These are phyloP conservation scores for Penicillium janthinellum DNA, from an alignment of 2,329 filamentous ascomycete genomes.

Conservation along the genomic window DNA sequence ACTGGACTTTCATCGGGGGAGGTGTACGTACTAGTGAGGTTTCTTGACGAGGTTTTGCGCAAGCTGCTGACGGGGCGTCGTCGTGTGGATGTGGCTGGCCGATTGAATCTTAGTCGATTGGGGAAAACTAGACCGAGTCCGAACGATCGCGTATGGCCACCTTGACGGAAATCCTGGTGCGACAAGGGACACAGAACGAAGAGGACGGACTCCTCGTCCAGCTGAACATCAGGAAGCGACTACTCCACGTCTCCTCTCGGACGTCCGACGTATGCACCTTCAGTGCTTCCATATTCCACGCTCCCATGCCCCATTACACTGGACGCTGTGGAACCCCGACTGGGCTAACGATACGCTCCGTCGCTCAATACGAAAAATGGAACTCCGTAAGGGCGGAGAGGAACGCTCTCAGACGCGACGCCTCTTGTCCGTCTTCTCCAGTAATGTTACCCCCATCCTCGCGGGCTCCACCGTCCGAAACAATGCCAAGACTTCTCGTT, in stretches of 20 bases:
- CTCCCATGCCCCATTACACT: not conserved
- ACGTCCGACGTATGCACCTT: not conserved
- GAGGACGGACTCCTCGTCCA: not conserved
- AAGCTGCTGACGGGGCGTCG: constrained; percentile 1
- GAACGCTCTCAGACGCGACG: constrained; percentile 4
- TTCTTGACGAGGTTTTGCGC: not conserved
- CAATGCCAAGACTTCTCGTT: constrained; percentile 26
- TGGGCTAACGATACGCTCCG: constrained; percentile 15
- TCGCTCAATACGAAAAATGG: constrained; percentile 16
- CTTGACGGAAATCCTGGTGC: not conserved
- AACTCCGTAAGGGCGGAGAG: constrained; percentile 1
- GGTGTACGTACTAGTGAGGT: not conserved
- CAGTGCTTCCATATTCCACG: not conserved
- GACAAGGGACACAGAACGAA: not conserved
- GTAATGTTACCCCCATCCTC: constrained; percentile 8
- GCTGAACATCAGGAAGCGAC: not conserved
- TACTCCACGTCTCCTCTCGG: not conserved
- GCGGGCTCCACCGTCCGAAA: constrained; percentile 24
- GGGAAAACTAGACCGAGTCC: constrained; percentile 10
- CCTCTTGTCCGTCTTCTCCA: not conserved
- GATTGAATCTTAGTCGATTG: not conserved
- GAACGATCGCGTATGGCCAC: not conserved
- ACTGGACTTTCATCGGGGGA: not conserved
- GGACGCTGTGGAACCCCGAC: constrained; percentile 7
- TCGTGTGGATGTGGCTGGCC: not conserved